Conservation (phyloP, 2,329 filamentous ascomycete genomes). For the Clarireedia sp. region DNA sequence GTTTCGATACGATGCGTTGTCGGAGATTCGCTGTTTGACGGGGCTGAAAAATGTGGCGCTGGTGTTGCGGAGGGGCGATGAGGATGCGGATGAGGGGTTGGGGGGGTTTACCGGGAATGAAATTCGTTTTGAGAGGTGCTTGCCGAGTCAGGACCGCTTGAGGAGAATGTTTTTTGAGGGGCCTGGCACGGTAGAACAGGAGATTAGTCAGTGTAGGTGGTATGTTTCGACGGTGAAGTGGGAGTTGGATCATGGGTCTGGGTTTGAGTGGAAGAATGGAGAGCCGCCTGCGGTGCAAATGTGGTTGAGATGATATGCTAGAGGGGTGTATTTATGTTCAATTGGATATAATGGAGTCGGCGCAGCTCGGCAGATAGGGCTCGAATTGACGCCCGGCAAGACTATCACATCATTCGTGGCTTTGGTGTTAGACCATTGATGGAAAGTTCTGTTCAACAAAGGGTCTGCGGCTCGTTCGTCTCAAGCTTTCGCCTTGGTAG, state of each 20-base stretch:
- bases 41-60: slow-evolving; percentile 8
- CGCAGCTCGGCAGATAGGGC: background rate
- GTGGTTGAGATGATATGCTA: slow-evolving; percentile 6
- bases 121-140: background rate
- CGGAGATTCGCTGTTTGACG: slow-evolving; percentile 7
- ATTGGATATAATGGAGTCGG: background rate
- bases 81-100: background rate
- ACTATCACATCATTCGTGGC: no score
- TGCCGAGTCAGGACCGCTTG: background rate
- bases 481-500: no score
- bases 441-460: no score
- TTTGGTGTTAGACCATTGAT: no score
- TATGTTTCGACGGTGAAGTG: slow-evolving; percentile 10
- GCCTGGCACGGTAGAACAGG: background rate
- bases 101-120: background rate
- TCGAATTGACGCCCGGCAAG: no score
- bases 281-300: slow-evolving; percentile 10
- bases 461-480: no score
- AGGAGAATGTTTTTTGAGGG: slow-evolving; percentile 1
- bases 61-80: slow-evolving; percentile 1
- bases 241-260: slow-evolving; percentile 4
- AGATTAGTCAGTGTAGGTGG: slow-evolving; percentile 4
- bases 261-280: background rate
- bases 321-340: background rate
- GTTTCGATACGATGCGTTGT: slow-evolving; percentile 9